A percentile compares a stretch with the other conserved stretches of the same genome.
Evolutionary conservation across 1,284 basidiomycete genomes (phyloP).

Genomic region (Pyrrhoderma lamaoense): DNA sequence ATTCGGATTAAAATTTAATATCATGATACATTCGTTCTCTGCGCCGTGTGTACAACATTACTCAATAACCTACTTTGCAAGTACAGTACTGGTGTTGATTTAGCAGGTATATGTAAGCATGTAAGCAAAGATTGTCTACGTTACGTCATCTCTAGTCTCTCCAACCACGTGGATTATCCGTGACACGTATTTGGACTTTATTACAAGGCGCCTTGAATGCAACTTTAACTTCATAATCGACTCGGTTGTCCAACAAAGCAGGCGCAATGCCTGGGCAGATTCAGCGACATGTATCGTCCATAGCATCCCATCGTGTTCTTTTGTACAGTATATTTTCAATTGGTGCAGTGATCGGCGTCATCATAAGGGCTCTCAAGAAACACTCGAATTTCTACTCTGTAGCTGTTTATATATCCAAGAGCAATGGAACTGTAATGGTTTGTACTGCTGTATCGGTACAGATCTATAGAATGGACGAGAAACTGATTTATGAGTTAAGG

Average conservation of each 20-base stretch:
- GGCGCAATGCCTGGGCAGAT: constrained; percentile 24
- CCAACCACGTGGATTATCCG: too few relatives aligned
- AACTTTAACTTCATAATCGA: too few relatives aligned
- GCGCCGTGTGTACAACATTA: too few relatives aligned
- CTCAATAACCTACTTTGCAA: too few relatives aligned
- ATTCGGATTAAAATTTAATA: too few relatives aligned
- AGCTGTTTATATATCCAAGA: constrained; percentile 86
- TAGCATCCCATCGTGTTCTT: constrained; percentile 57
- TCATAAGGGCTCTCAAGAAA: constrained; percentile 74
- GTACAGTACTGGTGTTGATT: too few relatives aligned
- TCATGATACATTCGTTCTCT: too few relatives aligned
- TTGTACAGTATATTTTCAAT: constrained; percentile 67
- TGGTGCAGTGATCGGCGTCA: constrained; percentile 61
- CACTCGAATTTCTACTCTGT: constrained; percentile 95
- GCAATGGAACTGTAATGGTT: constrained; percentile 84
- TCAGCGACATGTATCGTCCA: constrained; percentile 37
- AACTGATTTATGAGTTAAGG: constrained; percentile 37
- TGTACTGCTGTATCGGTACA: constrained; percentile 24
- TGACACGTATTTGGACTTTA: too few relatives aligned
- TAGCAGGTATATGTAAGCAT: too few relatives aligned
- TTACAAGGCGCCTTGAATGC: too few relatives aligned
- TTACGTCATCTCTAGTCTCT: too few relatives aligned
- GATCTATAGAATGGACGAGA: background rate
- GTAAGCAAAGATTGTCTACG: too few relatives aligned
- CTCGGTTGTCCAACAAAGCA: background rate